Percentiles rank a stretch among this genome's conserved stretches.
Evolutionary conservation across 768 basidiomycete species (phyloP).

Genomic region (Boletus sensibilis): DNA sequence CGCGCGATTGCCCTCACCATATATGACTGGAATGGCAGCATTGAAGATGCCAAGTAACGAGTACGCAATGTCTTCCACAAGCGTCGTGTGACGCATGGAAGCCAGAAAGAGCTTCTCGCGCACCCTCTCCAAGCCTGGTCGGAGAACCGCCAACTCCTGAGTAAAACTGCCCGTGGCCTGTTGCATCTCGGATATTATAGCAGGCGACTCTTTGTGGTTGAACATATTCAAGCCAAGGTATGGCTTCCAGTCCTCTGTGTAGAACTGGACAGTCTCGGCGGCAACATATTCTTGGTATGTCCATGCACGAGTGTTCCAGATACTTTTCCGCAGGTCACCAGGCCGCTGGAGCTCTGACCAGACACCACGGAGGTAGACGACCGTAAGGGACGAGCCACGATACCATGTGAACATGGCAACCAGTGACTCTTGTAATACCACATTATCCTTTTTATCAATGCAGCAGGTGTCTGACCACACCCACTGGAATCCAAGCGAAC

Average conservation of each 20-base stretch:
- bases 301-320: too few species aligned
- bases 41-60: conserved; percentile 16
- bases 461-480: conserved; percentile 1
- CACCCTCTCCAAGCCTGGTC: not conserved
- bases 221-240: not conserved
- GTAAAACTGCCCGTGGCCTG: not conserved
- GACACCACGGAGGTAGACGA: too few species aligned
- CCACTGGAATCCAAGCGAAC: not conserved
- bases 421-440: conserved; percentile 10
- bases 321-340: too few species aligned
- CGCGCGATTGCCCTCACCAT: conserved; percentile 10
- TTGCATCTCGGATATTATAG: conserved; percentile 3
- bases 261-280: conserved; percentile 8
- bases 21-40: conserved; percentile 7
- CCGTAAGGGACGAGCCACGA: too few species aligned
- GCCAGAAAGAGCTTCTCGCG: conserved; percentile 13
- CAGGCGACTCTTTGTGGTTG: conserved; percentile 7
- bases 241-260: conserved; percentile 8
- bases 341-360: too few species aligned
- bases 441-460: not conserved
- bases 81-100: conserved; percentile 11
- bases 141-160: not conserved
- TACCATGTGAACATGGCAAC: conserved; percentile 20
- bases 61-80: conserved; percentile 16
- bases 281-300: conserved; percentile 11